phyloP scores from a whole-genome alignment of 2,329 filamentous ascomycete genomes.

The Diaporthe longicolla region DNA sequence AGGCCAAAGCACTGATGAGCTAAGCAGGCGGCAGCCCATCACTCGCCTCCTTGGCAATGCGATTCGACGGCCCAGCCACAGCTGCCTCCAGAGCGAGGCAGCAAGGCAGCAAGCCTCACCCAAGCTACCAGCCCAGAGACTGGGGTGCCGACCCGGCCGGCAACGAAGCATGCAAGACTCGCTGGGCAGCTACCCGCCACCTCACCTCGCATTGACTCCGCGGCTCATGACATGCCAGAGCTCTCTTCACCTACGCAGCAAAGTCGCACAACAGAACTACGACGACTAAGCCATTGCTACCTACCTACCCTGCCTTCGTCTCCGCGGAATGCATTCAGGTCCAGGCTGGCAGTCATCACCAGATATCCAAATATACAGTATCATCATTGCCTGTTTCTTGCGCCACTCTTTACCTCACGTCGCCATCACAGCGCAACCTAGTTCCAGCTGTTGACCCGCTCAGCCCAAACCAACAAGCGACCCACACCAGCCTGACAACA shows the following conservation, averaged over 20 bases:
- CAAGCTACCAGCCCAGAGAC: not conserved
- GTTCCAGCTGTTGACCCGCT: constrained; percentile 6
- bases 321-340: not conserved
- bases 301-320: not conserved
- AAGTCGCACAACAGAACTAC: not conserved
- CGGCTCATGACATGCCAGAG: not conserved
- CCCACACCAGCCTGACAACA: constrained; percentile 34
- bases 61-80: constrained; percentile 16
- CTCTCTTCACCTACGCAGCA: not conserved
- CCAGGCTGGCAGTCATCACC: not conserved
- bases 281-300: constrained; percentile 12
- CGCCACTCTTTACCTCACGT: not conserved
- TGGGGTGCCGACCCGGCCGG: not conserved
- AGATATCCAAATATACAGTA: constrained; percentile 18
- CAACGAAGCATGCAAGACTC: not conserved
- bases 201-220: constrained; percentile 11
- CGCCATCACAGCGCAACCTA: constrained; percentile 19
- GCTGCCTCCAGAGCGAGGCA: no score
- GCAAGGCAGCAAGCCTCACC: constrained; percentile 7
- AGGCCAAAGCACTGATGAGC: not conserved
- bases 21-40: constrained; percentile 22
- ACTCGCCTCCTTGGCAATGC: not conserved
- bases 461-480: constrained; percentile 32
- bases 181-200: constrained; percentile 12
- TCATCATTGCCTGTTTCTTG: constrained; percentile 11